Base-by-base conservation (phyloP, 352 stramenopile genomes). In the Pythium chondricola region DNA sequence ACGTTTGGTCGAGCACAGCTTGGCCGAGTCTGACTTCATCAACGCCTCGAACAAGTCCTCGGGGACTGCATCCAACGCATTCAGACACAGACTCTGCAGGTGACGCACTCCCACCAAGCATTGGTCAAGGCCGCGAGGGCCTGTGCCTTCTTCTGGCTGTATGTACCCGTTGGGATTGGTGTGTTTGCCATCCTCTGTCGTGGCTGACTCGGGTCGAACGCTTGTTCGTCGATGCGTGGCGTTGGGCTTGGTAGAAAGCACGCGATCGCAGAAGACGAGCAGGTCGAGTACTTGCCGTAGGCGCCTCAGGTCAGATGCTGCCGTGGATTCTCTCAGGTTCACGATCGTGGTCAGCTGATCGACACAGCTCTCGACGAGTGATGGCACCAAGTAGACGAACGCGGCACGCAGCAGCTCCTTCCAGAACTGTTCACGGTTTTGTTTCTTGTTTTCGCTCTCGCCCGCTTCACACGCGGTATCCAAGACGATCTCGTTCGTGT, bases 321-420 rank as follows among this genome's bases (percentile, higher is more conserved):
- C 46, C n/a, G 5, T 16, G 11, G 24, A 8, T n/a, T 47, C 37
- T 31, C 47, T 33, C 1, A 31, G 37, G 10, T 37, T 20, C 8
- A 22, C 10, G 9, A 78, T 56, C 0, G 36, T 41, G 18, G 58
- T 65, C 26, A 89, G 64, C 22, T 61, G 55, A 17, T 65, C 31
- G 6, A 83, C 80, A 29, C 80, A 88, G 52, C 85, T 85, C 20
- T 81, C 58, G 3, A 86, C 46, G 3, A 91, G 50, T 4, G 74
- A 71, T 6, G 80, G 80, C 5, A 91, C 80, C 14, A 85, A 51
- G 22, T 91, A 91, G 16, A 87, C 61, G 27, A 76, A 88, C 5
- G 80, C 71, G 1, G 80, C 76, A n/a, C 71, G 64, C 38, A 91
- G 41, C 17, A 91, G 38, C 4, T 85, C 72, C 46, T 69, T 65